Evolutionary conservation across 352 stramenopile species (phyloP).

Genomic region (Phytophthora hibernalis): DNA sequence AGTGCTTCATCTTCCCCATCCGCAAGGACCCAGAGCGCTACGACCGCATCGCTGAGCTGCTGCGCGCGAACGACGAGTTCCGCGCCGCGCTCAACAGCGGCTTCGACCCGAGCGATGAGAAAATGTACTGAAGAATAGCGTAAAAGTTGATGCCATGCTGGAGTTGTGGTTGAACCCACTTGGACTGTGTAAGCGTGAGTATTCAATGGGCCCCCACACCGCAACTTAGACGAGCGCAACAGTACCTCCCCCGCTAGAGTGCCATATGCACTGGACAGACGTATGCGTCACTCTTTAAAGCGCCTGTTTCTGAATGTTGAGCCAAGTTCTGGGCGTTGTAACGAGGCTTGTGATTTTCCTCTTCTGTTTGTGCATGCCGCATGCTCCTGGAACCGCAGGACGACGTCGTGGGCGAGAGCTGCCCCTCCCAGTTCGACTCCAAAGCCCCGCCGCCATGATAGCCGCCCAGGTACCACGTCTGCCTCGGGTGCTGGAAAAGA

Average conservation of each 20-base stretch:
- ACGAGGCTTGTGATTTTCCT: slow-evolving; percentile 29
- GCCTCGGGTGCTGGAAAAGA: slow-evolving; percentile 9
- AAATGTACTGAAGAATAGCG: slow-evolving; percentile 73
- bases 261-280: slow-evolving; percentile 1
- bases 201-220: slow-evolving; percentile 3
- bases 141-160: background rate
- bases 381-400: slow-evolving; percentile 48
- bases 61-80: slow-evolving; percentile 89
- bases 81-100: slow-evolving; percentile 87
- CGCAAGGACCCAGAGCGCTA: slow-evolving; percentile 86
- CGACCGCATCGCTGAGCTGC: slow-evolving; percentile 81
- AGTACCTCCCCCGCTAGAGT: slow-evolving; percentile 11
- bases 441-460: slow-evolving; percentile 19
- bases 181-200: slow-evolving; percentile 25
- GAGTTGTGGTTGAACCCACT: slow-evolving; percentile 22
- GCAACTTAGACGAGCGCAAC: slow-evolving; percentile 5
- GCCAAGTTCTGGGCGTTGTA: no score
- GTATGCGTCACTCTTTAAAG: slow-evolving; percentile 26
- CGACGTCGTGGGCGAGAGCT: slow-evolving; percentile 45
- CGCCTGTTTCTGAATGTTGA: slow-evolving; percentile 29
- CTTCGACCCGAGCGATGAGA: slow-evolving; percentile 90
- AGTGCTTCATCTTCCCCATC: slow-evolving; percentile 92
- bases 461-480: slow-evolving; percentile 10
- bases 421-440: slow-evolving; percentile 34
- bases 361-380: slow-evolving; percentile 19